Conservation (phyloP, 78 protist genomes). For the Dictyostelium brefeldianum region DNA sequence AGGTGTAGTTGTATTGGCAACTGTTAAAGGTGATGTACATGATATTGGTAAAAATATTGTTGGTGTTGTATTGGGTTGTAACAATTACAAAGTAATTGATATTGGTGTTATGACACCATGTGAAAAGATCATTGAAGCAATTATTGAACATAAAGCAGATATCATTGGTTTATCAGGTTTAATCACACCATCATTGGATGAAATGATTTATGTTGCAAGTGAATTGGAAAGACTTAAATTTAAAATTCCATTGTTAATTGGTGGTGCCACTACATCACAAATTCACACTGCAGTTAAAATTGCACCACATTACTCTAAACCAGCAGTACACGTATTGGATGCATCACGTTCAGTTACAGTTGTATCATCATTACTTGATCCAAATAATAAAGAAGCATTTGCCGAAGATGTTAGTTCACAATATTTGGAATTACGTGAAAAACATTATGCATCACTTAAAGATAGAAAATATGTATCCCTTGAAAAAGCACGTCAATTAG, state of each 20-base stretch:
- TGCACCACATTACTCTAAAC: constrained; percentile 90
- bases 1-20: constrained; percentile 95
- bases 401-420: constrained; percentile 84
- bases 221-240: constrained; percentile 94
- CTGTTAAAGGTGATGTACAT: constrained; percentile 99
- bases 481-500: constrained; percentile 87
- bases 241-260: constrained; percentile 97
- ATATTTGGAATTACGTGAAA: constrained; percentile 95
- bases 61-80: constrained; percentile 98
- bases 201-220: constrained; percentile 97
- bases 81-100: constrained; percentile 96
- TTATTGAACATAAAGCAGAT: constrained; percentile 91
- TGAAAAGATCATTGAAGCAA: constrained; percentile 91
- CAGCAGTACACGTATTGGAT: constrained; percentile 96
- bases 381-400: constrained; percentile 76
- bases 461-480: constrained; percentile 91
- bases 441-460: constrained; percentile 93
- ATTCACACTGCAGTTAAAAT: constrained; percentile 99
- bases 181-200: constrained; percentile 99
- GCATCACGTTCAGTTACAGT: constrained; percentile 96
- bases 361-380: constrained; percentile 87
- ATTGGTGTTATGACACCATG: constrained; percentile 97
- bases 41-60: constrained; percentile 99
- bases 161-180: constrained; percentile 98
- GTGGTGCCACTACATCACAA: constrained; percentile 99